Percentiles rank a stretch among this genome's conserved stretches.
These are phyloP conservation scores for Dichotomopilus funicola DNA, from an alignment of 2,329 filamentous ascomycete species.

Conservation along the genomic window DNA sequence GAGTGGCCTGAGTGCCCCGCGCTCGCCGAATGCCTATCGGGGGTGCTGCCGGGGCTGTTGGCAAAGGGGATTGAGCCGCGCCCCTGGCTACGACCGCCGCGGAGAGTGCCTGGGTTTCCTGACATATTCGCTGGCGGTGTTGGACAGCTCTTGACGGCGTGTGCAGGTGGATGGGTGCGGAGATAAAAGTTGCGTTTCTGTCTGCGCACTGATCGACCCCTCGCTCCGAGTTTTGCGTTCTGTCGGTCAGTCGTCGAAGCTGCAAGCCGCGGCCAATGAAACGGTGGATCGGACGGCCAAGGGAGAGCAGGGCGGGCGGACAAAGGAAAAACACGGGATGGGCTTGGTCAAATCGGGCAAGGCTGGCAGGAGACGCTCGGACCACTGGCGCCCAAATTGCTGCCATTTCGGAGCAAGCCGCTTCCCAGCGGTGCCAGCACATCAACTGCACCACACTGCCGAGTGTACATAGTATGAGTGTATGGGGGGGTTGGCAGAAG, in stretches of 20 bases:
- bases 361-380: constrained; percentile 21
- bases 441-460: too few relatives aligned
- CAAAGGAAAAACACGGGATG: constrained; percentile 18
- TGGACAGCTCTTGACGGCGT: not conserved
- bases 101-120: constrained; percentile 49
- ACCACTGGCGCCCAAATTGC: not conserved
- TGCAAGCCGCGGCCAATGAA: constrained; percentile 20
- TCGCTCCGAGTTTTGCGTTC: constrained; percentile 7
- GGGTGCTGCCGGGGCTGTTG: constrained; percentile 44
- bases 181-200: not conserved
- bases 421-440: too few relatives aligned
- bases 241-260: constrained; percentile 4
- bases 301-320: constrained; percentile 10
- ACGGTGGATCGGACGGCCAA: constrained; percentile 15
- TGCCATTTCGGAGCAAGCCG: not conserved
- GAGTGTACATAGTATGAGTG: too few relatives aligned
- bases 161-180: not conserved
- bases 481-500: too few relatives aligned
- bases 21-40: too few relatives aligned
- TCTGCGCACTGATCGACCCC: not conserved
- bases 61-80: constrained; percentile 54
- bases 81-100: constrained; percentile 53
- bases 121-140: constrained; percentile 39
- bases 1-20: constrained; percentile 37
- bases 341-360: constrained; percentile 8